Conservation (phyloP, 768 basidiomycete species). For the Aureoboletus auriporus region DNA sequence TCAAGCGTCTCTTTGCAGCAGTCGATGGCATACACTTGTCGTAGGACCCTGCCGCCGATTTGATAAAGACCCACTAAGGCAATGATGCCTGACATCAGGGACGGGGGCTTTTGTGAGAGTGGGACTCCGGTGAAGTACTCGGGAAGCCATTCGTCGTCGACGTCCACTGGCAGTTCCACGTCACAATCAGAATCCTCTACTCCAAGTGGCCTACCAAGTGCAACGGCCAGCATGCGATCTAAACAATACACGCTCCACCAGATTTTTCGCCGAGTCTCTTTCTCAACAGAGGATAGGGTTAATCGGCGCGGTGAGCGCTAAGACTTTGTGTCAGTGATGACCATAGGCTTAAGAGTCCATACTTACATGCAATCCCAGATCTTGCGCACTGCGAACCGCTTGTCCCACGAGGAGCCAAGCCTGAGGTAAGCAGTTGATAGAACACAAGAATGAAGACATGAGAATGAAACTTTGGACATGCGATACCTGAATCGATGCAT, state of each 20-base stretch:
- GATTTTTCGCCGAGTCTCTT: constrained; percentile 85
- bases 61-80: constrained; percentile 76
- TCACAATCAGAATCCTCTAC: constrained; percentile 90
- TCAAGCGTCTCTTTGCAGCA: constrained; percentile 71
- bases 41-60: constrained; percentile 77
- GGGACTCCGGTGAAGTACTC: constrained; percentile 68
- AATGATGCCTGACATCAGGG: constrained; percentile 80
- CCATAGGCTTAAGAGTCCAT: constrained; percentile 1
- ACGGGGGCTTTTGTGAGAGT: constrained; percentile 50
- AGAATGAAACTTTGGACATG: constrained; percentile 91
- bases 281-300: constrained; percentile 67
- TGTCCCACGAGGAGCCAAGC: constrained; percentile 92
- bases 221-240: constrained; percentile 89
- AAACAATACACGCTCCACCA: constrained; percentile 94
- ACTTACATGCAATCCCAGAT: constrained; percentile 87
- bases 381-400: constrained; percentile 85
- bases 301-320: constrained; percentile 83
- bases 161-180: constrained; percentile 76
- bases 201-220: constrained; percentile 84
- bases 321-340: constrained; percentile 12
- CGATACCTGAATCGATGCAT: constrained; percentile 76
- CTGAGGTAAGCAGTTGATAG: constrained; percentile 89
- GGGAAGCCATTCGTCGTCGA: constrained; percentile 75
- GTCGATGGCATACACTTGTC: constrained; percentile 80
- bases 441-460: constrained; percentile 87